Evolutionary conservation across 2,329 filamentous ascomycete genomes (phyloP).

Genomic region (Septoria linicola): DNA sequence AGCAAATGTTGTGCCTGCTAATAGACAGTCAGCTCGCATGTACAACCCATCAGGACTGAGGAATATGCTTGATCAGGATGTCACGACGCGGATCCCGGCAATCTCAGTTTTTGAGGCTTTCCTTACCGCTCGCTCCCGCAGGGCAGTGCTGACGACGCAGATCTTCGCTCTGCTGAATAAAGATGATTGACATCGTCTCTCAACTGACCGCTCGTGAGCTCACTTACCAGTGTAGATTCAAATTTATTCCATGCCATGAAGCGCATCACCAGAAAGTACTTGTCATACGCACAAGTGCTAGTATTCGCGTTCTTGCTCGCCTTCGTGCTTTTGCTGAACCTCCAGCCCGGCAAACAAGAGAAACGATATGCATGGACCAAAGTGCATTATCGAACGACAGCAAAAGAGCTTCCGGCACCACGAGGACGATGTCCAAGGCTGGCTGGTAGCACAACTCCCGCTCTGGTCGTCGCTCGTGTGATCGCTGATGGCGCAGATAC

Average conservation of each 20-base stretch:
- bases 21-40: no score
- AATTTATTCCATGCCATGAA: slow-evolving; percentile 3
- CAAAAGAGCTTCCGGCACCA: slow-evolving; percentile 36
- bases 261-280: slow-evolving; percentile 19
- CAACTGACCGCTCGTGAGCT: no score
- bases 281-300: slow-evolving; percentile 12
- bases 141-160: no score
- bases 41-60: no score
- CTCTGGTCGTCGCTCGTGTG: slow-evolving; percentile 45
- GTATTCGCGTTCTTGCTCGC: slow-evolving; percentile 16
- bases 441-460: slow-evolving; percentile 42
- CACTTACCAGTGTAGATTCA: no score
- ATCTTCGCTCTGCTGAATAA: no score
- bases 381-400: slow-evolving; percentile 44
- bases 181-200: no score
- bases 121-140: no score
- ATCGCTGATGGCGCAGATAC: slow-evolving; percentile 43
- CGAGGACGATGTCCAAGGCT: slow-evolving; percentile 48
- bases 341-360: slow-evolving; percentile 5
- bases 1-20: no score
- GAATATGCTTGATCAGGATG: no score
- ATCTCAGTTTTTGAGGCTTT: no score
- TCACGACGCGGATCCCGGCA: no score
- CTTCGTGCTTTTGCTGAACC: slow-evolving; percentile 17
- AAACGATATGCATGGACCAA: slow-evolving; percentile 45